phyloP scores from a whole-genome alignment of 331 rosid species.

The Saraca asoca region DNA sequence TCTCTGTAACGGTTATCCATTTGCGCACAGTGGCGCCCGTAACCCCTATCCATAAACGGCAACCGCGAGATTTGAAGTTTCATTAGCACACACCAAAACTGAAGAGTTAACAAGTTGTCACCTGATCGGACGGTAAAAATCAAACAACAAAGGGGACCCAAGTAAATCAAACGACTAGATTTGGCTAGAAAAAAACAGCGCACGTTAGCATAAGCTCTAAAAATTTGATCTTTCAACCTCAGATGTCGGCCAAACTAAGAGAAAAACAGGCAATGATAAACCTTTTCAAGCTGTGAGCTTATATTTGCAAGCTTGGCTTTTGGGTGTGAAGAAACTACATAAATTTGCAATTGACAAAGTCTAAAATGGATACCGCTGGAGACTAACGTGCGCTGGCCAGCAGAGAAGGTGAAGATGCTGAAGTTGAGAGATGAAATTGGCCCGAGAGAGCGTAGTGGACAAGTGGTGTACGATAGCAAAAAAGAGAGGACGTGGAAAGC shows the following conservation, averaged over 20 bases:
- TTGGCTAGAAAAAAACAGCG: slow-evolving; percentile 39
- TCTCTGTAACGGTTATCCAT: background rate
- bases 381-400: slow-evolving; percentile 43
- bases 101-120: background rate
- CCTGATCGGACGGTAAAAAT: slow-evolving; percentile 13
- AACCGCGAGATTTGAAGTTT: background rate
- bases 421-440: background rate
- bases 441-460: slow-evolving; percentile 16
- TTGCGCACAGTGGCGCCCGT: slow-evolving; percentile 16
- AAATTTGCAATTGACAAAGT: slow-evolving; percentile 14
- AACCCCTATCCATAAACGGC: slow-evolving; percentile 1
- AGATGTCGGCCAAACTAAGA: slow-evolving; percentile 5
- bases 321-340: background rate
- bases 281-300: background rate
- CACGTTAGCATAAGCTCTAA: slow-evolving; percentile 36
- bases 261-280: background rate
- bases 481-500: slow-evolving; percentile 37
- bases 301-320: background rate
- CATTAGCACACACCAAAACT: background rate
- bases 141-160: background rate
- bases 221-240: background rate
- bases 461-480: slow-evolving; percentile 24
- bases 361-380: background rate
- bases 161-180: slow-evolving; percentile 22
- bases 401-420: background rate